Evolutionary conservation across 176 grass and related monocot species (phyloP).

Genomic region (Oryza longistaminata): DNA sequence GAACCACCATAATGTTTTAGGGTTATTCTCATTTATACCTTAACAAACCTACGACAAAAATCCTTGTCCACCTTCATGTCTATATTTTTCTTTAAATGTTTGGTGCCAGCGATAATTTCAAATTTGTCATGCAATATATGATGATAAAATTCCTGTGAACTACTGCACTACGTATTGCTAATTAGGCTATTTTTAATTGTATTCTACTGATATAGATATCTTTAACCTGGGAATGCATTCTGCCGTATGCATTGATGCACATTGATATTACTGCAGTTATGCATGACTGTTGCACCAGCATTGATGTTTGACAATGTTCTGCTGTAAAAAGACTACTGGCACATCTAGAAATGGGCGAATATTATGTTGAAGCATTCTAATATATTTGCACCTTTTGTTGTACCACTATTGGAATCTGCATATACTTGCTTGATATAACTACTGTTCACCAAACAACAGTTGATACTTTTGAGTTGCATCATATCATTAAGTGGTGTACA

Average conservation of each 20-base stretch:
- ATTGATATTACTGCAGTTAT: background rate
- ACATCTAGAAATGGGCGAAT: constrained; percentile 2
- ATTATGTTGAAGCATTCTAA: background rate
- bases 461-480: background rate
- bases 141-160: background rate
- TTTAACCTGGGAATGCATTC: background rate
- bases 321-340: background rate
- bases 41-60: background rate
- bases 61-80: background rate
- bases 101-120: background rate
- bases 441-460: background rate
- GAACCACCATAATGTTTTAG: background rate
- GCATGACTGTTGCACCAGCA: background rate
- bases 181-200: background rate
- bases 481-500: background rate
- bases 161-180: background rate
- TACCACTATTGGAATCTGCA: constrained; percentile 2
- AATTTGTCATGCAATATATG: background rate
- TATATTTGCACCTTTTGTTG: constrained; percentile 3
- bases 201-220: background rate
- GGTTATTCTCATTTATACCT: background rate
- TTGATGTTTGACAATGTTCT: constrained; percentile 7
- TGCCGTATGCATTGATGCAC: background rate
- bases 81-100: background rate
- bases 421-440: background rate